A percentile compares a stretch with the other conserved stretches of the same genome.
phyloP scores from a whole-genome alignment of 2,329 filamentous ascomycete genomes.

The Scedosporium minutisporum region DNA sequence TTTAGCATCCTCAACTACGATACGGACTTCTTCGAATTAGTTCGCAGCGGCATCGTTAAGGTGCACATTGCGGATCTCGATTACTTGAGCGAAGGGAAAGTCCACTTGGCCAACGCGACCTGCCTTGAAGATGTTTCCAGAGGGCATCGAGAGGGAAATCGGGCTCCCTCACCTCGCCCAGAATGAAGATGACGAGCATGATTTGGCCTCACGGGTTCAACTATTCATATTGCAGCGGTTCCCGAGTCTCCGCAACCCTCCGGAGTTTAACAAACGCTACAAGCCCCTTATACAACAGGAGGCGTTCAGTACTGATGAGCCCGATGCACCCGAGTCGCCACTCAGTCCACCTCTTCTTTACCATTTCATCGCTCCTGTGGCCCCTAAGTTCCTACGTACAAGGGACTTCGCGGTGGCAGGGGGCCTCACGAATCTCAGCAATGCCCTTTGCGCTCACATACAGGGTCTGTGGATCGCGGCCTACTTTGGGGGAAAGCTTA shows the following conservation, averaged over 20 bases:
- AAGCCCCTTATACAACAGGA: conserved; percentile 30
- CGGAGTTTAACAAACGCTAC: conserved; percentile 35
- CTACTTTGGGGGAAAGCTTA: conserved; percentile 37
- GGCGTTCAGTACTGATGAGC: conserved; percentile 20
- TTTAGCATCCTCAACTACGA: conserved; percentile 53
- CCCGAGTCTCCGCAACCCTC: conserved; percentile 42
- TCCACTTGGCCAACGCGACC: conserved; percentile 39
- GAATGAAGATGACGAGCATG: conserved; percentile 12
- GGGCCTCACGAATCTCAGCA: conserved; percentile 31
- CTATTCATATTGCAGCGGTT: conserved; percentile 41
- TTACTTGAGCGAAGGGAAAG: conserved; percentile 30
- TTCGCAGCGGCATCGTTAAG: conserved; percentile 39
- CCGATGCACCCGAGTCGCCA: conserved; percentile 15
- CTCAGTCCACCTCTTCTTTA: conserved; percentile 28
- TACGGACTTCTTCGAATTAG: conserved; percentile 46
- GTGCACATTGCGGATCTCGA: conserved; percentile 44
- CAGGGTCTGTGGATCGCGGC: conserved; percentile 56
- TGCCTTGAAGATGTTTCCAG: conserved; percentile 41
- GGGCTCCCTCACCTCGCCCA: conserved; percentile 35
- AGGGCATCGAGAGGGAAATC: conserved; percentile 33
- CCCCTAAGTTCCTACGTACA: conserved; percentile 22
- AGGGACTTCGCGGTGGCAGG: conserved; percentile 35
- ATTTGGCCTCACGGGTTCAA: conserved; percentile 24
- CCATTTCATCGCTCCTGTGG: conserved; percentile 35
- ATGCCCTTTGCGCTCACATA: conserved; percentile 29